A percentile compares a stretch with the other conserved stretches of the same genome.
phyloP scores from a whole-genome alignment of 164 flowering plant species.

The Akebia trifoliata region DNA sequence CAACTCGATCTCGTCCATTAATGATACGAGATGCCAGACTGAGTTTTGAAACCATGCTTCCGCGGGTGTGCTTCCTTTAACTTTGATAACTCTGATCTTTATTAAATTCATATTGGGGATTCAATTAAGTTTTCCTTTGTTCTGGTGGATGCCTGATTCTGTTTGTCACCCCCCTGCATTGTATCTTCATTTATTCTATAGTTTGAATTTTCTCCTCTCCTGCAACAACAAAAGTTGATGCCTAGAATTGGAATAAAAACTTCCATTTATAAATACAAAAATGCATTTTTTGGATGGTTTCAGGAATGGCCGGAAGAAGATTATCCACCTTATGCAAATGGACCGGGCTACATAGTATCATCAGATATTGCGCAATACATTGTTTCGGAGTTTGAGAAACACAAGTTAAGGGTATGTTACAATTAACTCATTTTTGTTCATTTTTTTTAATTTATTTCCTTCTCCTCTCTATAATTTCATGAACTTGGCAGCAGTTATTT shows the following conservation, averaged over 20 bases:
- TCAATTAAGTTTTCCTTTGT: no score
- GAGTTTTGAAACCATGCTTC: no score
- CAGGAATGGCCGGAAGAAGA: constrained; percentile 90
- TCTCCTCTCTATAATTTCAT: not conserved
- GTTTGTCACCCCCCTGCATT: no score
- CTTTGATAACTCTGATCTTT: no score
- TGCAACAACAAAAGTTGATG: no score
- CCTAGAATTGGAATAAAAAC: not conserved
- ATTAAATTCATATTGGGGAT: no score
- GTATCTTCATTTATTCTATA: no score
- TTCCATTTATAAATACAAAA: not conserved
- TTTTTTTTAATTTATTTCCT: not conserved
- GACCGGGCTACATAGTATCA: constrained; percentile 75
- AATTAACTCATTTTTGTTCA: not conserved
- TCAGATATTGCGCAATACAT: constrained; percentile 61
- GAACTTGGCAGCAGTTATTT: no score
- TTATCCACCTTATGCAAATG: constrained; percentile 88
- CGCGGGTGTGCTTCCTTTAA: no score
- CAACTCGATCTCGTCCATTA: no score
- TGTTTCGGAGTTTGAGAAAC: constrained; percentile 62
- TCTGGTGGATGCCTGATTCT: no score
- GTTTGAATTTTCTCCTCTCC: not conserved
- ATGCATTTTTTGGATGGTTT: constrained; percentile 7
- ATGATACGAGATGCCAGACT: no score
- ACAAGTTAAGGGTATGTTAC: constrained; percentile 51